A percentile compares a stretch with the other conserved stretches of the same genome.
phyloP scores from a whole-genome alignment of 2,329 filamentous ascomycete genomes.

The Cercospora sp. region DNA sequence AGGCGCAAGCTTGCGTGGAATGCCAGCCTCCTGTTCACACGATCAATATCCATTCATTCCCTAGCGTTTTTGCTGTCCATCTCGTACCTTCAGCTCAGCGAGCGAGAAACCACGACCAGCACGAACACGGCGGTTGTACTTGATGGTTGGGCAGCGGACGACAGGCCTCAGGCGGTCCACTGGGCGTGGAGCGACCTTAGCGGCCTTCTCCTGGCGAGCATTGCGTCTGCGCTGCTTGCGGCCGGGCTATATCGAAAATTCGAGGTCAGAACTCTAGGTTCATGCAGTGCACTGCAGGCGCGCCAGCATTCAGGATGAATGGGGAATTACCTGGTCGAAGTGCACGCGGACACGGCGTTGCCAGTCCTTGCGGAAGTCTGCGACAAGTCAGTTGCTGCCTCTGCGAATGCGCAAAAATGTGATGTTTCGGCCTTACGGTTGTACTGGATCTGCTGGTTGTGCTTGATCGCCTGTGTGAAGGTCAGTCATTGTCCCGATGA shows the following conservation, averaged over 20 bases:
- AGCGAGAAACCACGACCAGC: slow-evolving; percentile 97
- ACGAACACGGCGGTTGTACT: slow-evolving; percentile 96
- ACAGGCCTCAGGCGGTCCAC: slow-evolving; percentile 95
- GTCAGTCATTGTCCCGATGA: background rate
- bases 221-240: slow-evolving; percentile 91
- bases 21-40: slow-evolving; percentile 75
- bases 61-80: background rate
- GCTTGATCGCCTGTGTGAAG: slow-evolving; percentile 73
- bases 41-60: slow-evolving; percentile 23
- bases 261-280: slow-evolving; percentile 36
- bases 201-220: slow-evolving; percentile 92
- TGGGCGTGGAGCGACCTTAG: slow-evolving; percentile 89
- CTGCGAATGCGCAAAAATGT: background rate
- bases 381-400: slow-evolving; percentile 23
- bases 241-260: slow-evolving; percentile 67
- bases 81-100: slow-evolving; percentile 89
- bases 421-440: slow-evolving; percentile 57
- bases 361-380: slow-evolving; percentile 99
- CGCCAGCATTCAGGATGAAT: slow-evolving; percentile 56
- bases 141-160: slow-evolving; percentile 96
- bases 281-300: slow-evolving; percentile 47
- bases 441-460: slow-evolving; percentile 98
- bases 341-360: slow-evolving; percentile 97
- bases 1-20: slow-evolving; percentile 88
- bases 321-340: slow-evolving; percentile 94